phyloP scores from a whole-genome alignment of 2,329 filamentous ascomycete genomes.

The Chrysoporthe deuterocubensis region DNA sequence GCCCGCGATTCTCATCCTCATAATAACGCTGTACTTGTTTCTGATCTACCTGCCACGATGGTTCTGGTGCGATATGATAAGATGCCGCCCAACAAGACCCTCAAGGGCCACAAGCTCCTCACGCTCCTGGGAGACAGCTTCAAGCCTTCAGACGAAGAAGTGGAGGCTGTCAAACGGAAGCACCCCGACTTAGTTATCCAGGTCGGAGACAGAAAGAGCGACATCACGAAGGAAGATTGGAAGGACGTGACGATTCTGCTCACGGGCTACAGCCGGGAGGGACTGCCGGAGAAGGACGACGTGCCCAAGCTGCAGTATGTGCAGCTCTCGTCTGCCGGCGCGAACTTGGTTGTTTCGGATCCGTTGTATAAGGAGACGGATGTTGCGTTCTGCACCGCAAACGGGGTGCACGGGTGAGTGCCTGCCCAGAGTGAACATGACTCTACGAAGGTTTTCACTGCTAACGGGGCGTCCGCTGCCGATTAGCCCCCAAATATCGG shows the following conservation, averaged over 20 bases:
- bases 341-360: constrained; percentile 51
- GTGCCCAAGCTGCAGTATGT: constrained; percentile 56
- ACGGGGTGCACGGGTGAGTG: constrained; percentile 60
- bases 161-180: constrained; percentile 42
- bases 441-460: background rate
- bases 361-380: constrained; percentile 55
- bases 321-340: constrained; percentile 59
- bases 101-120: constrained; percentile 54
- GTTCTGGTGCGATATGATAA: constrained; percentile 20
- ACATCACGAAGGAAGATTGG: constrained; percentile 47
- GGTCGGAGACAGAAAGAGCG: constrained; percentile 36
- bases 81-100: constrained; percentile 40
- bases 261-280: constrained; percentile 44
- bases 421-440: background rate
- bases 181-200: constrained; percentile 51
- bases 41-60: constrained; percentile 10
- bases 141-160: constrained; percentile 38
- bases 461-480: background rate
- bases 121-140: constrained; percentile 40
- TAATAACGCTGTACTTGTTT: background rate
- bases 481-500: constrained; percentile 57
- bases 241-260: constrained; percentile 50
- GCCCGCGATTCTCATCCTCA: background rate
- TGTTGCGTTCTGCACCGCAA: constrained; percentile 57
- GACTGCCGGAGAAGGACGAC: constrained; percentile 47